phyloP scores from a whole-genome alignment of 768 basidiomycete species.

The Lactarius vividus region DNA sequence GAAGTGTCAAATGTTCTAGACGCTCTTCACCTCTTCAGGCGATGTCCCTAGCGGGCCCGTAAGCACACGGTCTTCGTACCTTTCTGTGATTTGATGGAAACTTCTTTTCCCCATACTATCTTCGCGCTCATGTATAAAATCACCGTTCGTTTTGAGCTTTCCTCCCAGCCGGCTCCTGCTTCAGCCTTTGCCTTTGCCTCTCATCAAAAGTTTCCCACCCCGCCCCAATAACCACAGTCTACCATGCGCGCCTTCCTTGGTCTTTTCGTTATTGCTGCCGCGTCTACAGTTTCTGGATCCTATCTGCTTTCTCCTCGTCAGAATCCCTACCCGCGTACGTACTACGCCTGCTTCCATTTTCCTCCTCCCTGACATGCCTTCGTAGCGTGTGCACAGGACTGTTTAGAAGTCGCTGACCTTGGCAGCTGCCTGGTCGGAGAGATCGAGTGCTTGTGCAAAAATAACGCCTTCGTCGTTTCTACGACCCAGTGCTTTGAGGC shows the following conservation, averaged over 20 bases:
- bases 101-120: slow-evolving; percentile 30
- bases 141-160: neutral
- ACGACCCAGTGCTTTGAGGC: slow-evolving; percentile 49
- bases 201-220: slow-evolving; percentile 3
- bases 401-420: slow-evolving; percentile 45
- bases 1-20: neutral
- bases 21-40: neutral
- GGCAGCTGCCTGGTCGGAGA: slow-evolving; percentile 50
- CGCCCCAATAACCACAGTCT: slow-evolving; percentile 18
- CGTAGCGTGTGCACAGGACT: slow-evolving; percentile 51
- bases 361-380: slow-evolving; percentile 4
- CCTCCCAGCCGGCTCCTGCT: neutral
- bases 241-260: slow-evolving; percentile 56
- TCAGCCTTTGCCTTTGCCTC: neutral
- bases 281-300: slow-evolving; percentile 36
- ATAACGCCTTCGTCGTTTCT: slow-evolving; percentile 42
- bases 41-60: neutral
- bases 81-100: neutral
- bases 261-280: slow-evolving; percentile 38
- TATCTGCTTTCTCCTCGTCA: slow-evolving; percentile 25
- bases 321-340: slow-evolving; percentile 18
- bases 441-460: slow-evolving; percentile 56
- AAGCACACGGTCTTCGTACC: neutral
- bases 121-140: slow-evolving; percentile 18
- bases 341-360: neutral